A percentile compares a stretch with the other conserved stretches of the same genome.
Evolutionary conservation across 2,329 filamentous ascomycete species (phyloP).

Genomic region (Colletotrichum gigasporum): DNA sequence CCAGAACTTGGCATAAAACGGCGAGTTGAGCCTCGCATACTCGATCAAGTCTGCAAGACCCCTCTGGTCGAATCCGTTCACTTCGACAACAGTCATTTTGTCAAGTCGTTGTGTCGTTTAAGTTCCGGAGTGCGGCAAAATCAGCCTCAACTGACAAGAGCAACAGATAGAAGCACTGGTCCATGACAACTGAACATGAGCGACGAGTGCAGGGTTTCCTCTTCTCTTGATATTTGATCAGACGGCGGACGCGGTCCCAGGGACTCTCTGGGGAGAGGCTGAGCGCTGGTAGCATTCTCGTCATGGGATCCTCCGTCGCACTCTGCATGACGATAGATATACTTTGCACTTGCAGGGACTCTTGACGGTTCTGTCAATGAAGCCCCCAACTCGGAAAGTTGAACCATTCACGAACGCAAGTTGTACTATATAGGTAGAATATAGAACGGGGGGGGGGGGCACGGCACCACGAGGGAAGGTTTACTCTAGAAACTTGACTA

Average conservation of each 20-base stretch:
- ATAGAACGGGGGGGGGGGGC: no score
- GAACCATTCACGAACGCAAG: no score
- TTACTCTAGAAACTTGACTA: not conserved
- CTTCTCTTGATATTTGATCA: not conserved
- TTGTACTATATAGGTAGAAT: no score
- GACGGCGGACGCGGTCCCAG: not conserved
- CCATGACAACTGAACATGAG: not conserved
- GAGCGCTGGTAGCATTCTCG: not conserved
- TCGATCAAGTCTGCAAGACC: constrained; percentile 9
- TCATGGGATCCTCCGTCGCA: not conserved
- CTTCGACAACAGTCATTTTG: not conserved
- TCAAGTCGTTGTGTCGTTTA: no score
- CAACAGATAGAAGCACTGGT: not conserved
- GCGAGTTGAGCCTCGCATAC: constrained; percentile 14
- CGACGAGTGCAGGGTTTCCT: not conserved
- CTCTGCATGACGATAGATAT: not conserved
- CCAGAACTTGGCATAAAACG: constrained; percentile 20
- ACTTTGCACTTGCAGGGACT: not conserved
- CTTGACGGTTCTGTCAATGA: not conserved
- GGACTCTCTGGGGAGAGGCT: not conserved
- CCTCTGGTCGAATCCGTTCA: not conserved
- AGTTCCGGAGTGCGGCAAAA: not conserved
- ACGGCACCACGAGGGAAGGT: no score
- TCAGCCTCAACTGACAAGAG: not conserved
- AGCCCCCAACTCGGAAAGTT: not conserved